phyloP scores from a whole-genome alignment of 495 filamentous ascomycete genomes.

The Hypoxylon fragiforme region DNA sequence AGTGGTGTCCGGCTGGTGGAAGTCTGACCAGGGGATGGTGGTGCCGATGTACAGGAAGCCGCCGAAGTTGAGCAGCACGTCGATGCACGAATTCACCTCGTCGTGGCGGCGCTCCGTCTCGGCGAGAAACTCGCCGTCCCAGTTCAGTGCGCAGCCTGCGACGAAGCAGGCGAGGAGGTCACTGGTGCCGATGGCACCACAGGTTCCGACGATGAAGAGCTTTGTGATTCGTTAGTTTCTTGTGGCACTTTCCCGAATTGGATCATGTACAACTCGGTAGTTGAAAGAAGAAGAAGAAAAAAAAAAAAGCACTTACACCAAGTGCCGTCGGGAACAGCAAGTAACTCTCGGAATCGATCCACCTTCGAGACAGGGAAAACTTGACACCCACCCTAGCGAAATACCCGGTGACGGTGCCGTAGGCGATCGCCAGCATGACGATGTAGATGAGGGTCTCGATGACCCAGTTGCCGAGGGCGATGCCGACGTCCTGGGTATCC shows the following conservation, averaged over 20 bases:
- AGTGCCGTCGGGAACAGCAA: slow-evolving; percentile 84
- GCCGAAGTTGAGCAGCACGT: slow-evolving; percentile 70
- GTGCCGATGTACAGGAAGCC: slow-evolving; percentile 88
- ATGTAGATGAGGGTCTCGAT: slow-evolving; percentile 81
- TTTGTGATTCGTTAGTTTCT: slow-evolving; percentile 13
- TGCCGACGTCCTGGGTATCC: slow-evolving; percentile 56
- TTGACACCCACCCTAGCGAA: slow-evolving; percentile 65
- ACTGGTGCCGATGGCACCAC: slow-evolving; percentile 82
- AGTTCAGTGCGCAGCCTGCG: slow-evolving; percentile 83
- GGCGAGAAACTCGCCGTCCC: slow-evolving; percentile 83
- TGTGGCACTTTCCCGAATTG: no score
- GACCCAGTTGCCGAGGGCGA: slow-evolving; percentile 77
- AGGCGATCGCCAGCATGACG: slow-evolving; percentile 71
- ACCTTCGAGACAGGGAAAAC: slow-evolving; percentile 60
- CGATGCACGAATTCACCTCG: slow-evolving; percentile 81
- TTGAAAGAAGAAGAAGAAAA: no score
- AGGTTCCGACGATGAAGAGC: slow-evolving; percentile 76
- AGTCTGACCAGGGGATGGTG: slow-evolving; percentile 71
- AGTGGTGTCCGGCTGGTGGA: slow-evolving; percentile 44
- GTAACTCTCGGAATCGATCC: slow-evolving; percentile 84
- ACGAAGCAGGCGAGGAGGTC: slow-evolving; percentile 92
- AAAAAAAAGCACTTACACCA: slow-evolving; percentile 68
- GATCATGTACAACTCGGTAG: no score
- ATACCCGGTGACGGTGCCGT: slow-evolving; percentile 70
- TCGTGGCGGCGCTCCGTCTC: slow-evolving; percentile 73